These are phyloP conservation scores for Paraphoma sp. DNA, from an alignment of 2,329 filamentous ascomycete genomes.

Conservation along the genomic window DNA sequence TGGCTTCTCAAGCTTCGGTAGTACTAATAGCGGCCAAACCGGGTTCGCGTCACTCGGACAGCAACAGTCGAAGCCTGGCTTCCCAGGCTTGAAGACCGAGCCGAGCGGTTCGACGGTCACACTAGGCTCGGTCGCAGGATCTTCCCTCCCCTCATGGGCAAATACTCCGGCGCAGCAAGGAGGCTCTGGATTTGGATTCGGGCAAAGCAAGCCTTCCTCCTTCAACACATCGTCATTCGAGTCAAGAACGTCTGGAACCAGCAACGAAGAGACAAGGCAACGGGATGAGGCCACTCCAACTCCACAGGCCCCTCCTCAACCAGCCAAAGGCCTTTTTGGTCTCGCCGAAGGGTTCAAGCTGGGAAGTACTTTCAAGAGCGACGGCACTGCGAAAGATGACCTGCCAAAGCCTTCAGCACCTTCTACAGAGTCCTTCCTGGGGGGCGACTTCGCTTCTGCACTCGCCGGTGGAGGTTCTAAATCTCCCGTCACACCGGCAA, in stretches of 20 bases:
- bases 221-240: constrained; percentile 39
- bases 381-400: constrained; percentile 67
- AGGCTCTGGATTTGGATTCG: constrained; percentile 32
- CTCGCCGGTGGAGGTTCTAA: constrained; percentile 54
- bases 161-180: constrained; percentile 39
- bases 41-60: constrained; percentile 41
- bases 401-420: constrained; percentile 56
- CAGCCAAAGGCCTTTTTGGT: constrained; percentile 40
- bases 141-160: constrained; percentile 41
- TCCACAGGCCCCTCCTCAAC: constrained; percentile 32
- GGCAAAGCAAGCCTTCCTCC: constrained; percentile 29
- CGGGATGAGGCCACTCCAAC: constrained; percentile 47
- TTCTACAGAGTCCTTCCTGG: constrained; percentile 64
- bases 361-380: constrained; percentile 70
- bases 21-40: constrained; percentile 23
- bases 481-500: constrained; percentile 46
- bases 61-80: constrained; percentile 35
- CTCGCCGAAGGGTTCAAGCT: constrained; percentile 65
- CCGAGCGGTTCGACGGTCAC: constrained; percentile 51
- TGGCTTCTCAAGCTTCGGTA: constrained; percentile 17
- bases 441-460: constrained; percentile 65
- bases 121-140: constrained; percentile 42
- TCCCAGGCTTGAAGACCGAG: constrained; percentile 35
- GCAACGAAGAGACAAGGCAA: constrained; percentile 33
- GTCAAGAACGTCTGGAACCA: constrained; percentile 39